These are phyloP conservation scores for Termitomyces titanicus DNA, from an alignment of 768 basidiomycete species.

Conservation along the genomic window DNA sequence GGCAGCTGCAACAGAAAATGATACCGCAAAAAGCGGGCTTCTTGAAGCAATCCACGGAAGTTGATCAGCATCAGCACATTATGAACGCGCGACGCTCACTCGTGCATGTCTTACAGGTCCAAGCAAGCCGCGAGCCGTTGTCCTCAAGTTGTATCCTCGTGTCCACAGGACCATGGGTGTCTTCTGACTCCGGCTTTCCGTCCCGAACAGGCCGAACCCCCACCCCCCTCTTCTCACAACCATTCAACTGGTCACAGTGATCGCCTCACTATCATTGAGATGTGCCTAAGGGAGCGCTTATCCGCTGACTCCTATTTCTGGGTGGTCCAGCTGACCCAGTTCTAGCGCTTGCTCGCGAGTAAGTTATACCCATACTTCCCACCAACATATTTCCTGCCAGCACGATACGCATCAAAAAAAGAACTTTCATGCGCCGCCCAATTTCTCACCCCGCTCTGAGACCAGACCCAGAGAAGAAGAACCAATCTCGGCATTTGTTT, in stretches of 20 bases:
- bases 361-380: background rate
- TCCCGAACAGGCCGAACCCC: background rate
- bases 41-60: constrained; percentile 7
- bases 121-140: background rate
- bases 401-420: background rate
- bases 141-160: background rate
- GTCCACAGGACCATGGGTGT: background rate
- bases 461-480: no score
- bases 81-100: background rate
- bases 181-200: background rate
- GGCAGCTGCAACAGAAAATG: background rate
- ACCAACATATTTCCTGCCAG: background rate
- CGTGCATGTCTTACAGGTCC: background rate
- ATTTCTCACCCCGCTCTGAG: background rate
- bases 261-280: background rate
- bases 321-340: background rate
- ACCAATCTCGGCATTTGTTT: no score
- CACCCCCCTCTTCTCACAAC: background rate
- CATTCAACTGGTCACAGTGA: background rate
- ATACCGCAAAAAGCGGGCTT: constrained; percentile 6
- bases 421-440: background rate
- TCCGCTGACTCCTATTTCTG: background rate
- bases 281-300: background rate
- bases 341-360: background rate
- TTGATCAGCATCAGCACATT: constrained; percentile 2